phyloP scores from a whole-genome alignment of 169 alveolate species.

The Plasmodium blacklocki region DNA sequence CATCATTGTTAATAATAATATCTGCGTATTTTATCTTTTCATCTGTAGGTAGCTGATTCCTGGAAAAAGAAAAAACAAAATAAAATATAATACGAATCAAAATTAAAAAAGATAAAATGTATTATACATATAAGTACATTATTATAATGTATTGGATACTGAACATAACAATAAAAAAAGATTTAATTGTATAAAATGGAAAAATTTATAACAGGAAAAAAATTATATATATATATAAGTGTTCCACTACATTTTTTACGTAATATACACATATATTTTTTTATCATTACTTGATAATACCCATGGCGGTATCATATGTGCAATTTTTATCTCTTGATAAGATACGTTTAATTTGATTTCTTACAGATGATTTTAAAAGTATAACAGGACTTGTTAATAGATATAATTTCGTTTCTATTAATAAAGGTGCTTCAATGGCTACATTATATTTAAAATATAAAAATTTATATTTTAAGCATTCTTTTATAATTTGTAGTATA shows the following conservation, averaged over 20 bases:
- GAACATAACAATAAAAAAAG: too few species aligned
- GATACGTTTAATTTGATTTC: slow-evolving; percentile 80
- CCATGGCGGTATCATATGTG: slow-evolving; percentile 80
- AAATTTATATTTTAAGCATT: slow-evolving; percentile 82
- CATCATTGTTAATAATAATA: slow-evolving; percentile 76
- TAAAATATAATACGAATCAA: background rate
- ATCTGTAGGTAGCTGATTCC: slow-evolving; percentile 76
- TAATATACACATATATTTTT: background rate
- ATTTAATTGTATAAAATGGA: too few species aligned
- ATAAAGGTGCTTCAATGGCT: slow-evolving; percentile 86
- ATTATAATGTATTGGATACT: too few species aligned
- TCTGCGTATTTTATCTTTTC: slow-evolving; percentile 72
- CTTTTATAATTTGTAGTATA: slow-evolving; percentile 80
- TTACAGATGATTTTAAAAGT: slow-evolving; percentile 80
- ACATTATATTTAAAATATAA: slow-evolving; percentile 71
- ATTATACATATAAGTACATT: background rate
- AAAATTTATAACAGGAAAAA: too few species aligned
- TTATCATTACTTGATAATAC: slow-evolving; percentile 79
- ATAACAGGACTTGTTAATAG: slow-evolving; percentile 83
- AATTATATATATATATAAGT: background rate
- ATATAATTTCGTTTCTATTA: slow-evolving; percentile 83
- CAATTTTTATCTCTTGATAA: slow-evolving; percentile 79
- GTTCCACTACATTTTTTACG: too few species aligned
- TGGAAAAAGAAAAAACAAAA: slow-evolving; percentile 10
- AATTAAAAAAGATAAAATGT: background rate